phyloP scores from a whole-genome alignment of 805 yeast genomes.

The Candida caryicola region DNA sequence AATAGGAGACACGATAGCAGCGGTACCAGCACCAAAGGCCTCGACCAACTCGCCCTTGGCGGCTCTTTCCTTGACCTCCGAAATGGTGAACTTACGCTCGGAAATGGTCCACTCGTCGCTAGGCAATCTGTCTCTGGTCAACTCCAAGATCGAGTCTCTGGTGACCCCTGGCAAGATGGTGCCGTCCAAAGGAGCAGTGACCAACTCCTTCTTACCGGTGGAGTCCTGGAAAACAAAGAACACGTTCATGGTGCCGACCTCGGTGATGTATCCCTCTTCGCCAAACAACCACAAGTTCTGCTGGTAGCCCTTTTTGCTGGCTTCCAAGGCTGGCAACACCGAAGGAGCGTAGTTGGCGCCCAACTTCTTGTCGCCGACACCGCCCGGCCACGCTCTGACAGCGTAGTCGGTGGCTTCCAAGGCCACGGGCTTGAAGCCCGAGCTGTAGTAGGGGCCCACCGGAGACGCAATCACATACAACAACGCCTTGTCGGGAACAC shows the following conservation, averaged over 20 bases:
- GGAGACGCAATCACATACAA: constrained; percentile 89
- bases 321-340: constrained; percentile 83
- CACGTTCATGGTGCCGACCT: constrained; percentile 97
- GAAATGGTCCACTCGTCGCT: constrained; percentile 74
- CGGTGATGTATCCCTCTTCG: constrained; percentile 80
- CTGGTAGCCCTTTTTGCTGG: constrained; percentile 88
- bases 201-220: constrained; percentile 88
- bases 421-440: constrained; percentile 93
- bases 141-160: constrained; percentile 77
- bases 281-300: constrained; percentile 97
- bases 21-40: constrained; percentile 97
- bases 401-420: constrained; percentile 95
- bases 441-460: constrained; percentile 92
- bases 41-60: constrained; percentile 81
- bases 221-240: constrained; percentile 80
- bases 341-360: constrained; percentile 99
- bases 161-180: constrained; percentile 96
- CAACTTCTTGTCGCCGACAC: constrained; percentile 91
- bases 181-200: constrained; percentile 95
- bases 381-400: constrained; percentile 99
- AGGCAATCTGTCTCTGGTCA: constrained; percentile 74
- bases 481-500: constrained; percentile 76
- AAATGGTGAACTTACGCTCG: constrained; percentile 82
- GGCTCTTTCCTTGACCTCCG: constrained; percentile 77
- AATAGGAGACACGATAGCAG: constrained; percentile 94